Evolutionary conservation across 371 early-diverging fungal species (phyloP), one percentile per base, ranked within the genome.

Genomic region (Lichtheimia ramosa): DNA sequence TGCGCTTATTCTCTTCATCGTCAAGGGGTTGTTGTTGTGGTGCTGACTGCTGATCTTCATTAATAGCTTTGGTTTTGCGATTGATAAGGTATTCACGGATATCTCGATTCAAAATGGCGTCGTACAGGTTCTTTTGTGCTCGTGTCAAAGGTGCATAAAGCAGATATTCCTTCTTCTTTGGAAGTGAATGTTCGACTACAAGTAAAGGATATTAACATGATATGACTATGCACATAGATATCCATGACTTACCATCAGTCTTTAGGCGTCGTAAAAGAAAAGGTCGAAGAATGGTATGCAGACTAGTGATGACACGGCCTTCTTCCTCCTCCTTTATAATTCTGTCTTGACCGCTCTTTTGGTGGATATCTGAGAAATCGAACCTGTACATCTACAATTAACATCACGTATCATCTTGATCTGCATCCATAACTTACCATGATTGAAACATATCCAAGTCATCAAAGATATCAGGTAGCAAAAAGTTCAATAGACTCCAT

Each of bases 231-330:
- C 43, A n/a, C 21, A 40, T 27, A 34, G 12, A 46, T 18, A 15
- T 41, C 25, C 28, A 10, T 18, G 10, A 39, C 63, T 59, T 78
- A 86, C 84, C 89, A 81, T 99, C 99, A n/a, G 88, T 80, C 73
- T 99, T 99, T 63, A 98, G 77, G 58, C 99, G 85, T 43, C 99
- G 80, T 43, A 99, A 82, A 69, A 99, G 82, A 67, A 98, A 95
- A 2, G 99, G 98, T 68, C 89, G 86, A 54, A 99, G 74, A 57
- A 99, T 92, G 39, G 86, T 83, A 70, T 97, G 95, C 21, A 96
- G 83, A 64, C 91, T 91, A 15, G 89, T 74, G 4, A 96, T 88
- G 15, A 96, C 79, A 25, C 83, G 78, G 16, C 86, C 82, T 59
- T 86, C 79, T 5, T 87, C 79, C 59, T 93, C 91, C 58, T 90